Conservation (phyloP, 108 stramenopile genomes). For the Fragilaria crotonensis region DNA sequence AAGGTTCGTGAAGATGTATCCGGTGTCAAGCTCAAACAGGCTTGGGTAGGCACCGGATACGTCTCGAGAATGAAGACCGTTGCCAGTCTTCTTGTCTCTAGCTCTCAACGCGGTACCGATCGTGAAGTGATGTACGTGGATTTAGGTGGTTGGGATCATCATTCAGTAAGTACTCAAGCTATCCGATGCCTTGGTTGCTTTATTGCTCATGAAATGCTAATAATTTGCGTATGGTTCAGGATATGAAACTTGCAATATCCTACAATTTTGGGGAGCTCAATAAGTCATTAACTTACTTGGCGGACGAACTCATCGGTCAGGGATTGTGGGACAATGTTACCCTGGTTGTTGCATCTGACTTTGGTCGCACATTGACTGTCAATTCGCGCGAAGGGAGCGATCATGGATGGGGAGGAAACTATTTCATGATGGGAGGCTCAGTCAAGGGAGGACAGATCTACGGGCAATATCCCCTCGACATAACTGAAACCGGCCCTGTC, state of each 20-base stretch:
- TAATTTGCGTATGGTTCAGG: too few species aligned
- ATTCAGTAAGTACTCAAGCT: slow-evolving; percentile 15
- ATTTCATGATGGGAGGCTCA: slow-evolving; percentile 37
- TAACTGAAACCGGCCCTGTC: slow-evolving; percentile 15
- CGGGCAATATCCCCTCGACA: slow-evolving; percentile 32
- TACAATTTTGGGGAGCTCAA: slow-evolving; percentile 36
- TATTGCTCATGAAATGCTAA: too few species aligned
- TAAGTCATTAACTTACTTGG: slow-evolving; percentile 32
- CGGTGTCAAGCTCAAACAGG: neutral
- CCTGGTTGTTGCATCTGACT: slow-evolving; percentile 51
- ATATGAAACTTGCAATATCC: slow-evolving; percentile 9
- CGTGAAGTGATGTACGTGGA: slow-evolving; percentile 51
- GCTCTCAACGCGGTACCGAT: slow-evolving; percentile 27
- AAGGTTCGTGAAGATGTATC: neutral
- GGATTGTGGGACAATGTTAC: slow-evolving; percentile 50
- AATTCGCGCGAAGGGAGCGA: slow-evolving; percentile 55
- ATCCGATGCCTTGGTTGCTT: too few species aligned
- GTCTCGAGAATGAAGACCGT: slow-evolving; percentile 16
- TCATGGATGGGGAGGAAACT: slow-evolving; percentile 51
- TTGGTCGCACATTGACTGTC: slow-evolving; percentile 44
- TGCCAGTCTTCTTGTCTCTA: slow-evolving; percentile 40
- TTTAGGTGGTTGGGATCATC: slow-evolving; percentile 66
- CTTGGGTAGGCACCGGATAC: neutral
- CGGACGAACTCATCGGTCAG: slow-evolving; percentile 41
- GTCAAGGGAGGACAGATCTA: slow-evolving; percentile 31